phyloP scores from a whole-genome alignment of 2,329 filamentous ascomycete species.

The Venturia pyrina region DNA sequence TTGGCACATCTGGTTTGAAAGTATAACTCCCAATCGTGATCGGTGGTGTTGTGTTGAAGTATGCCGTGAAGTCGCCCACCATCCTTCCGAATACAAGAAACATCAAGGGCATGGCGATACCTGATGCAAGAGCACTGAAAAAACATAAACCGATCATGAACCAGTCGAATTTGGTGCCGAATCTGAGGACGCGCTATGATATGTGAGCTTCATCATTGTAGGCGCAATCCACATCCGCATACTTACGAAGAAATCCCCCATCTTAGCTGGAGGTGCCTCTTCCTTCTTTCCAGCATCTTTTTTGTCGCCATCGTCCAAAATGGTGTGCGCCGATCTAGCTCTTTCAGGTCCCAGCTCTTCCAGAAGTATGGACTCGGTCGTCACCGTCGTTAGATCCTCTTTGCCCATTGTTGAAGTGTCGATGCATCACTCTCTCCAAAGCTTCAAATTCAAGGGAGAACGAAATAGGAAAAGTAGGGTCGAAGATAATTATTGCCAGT shows the following conservation, averaged over 20 bases:
- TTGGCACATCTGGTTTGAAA: background rate
- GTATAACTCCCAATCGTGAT: background rate
- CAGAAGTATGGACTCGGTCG: background rate
- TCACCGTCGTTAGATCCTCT: background rate
- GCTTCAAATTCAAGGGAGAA: background rate
- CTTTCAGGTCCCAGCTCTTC: background rate
- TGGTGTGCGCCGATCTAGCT: background rate
- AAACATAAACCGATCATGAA: conserved; percentile 4
- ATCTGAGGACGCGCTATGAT: conserved; percentile 6
- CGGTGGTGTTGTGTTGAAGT: conserved; percentile 7
- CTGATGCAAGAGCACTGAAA: conserved; percentile 9
- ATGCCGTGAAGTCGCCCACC: conserved; percentile 12
- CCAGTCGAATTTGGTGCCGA: conserved; percentile 6
- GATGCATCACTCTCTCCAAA: background rate
- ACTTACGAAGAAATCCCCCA: conserved; percentile 7
- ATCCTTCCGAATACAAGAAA: conserved; percentile 12
- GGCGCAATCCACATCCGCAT: background rate
- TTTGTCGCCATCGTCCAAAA: background rate
- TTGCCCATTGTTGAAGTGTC: background rate
- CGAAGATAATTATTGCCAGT: background rate
- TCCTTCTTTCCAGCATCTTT: background rate
- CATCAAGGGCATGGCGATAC: conserved; percentile 13
- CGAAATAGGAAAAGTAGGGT: background rate
- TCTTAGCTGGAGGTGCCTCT: background rate
- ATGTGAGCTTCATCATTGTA: background rate